Base-by-base conservation (phyloP, 108 stramenopile species). In the Cyclostephanos invisitatus region DNA sequence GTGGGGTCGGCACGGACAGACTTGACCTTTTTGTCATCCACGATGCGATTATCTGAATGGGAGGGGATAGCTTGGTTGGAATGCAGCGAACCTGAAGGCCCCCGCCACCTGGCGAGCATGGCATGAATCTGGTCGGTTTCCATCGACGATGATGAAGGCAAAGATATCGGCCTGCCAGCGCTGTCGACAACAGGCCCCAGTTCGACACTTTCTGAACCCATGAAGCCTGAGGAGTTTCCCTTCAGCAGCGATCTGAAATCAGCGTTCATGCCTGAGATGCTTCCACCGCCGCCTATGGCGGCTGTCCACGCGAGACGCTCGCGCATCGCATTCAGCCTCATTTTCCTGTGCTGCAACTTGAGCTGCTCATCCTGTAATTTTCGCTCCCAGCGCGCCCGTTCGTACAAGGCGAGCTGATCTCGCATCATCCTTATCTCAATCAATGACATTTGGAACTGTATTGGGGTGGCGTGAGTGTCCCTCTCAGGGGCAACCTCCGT, bases 401-500 rank as follows among this genome's bases (percentile, higher is more conserved):
- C 22, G 7, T 29, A 27, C 46, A 48, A 17, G 37, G 11, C 20
- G 5, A 47, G 21, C 17, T 64, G 47, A 27, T 64, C 48, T 64
- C 22, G 63, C 10, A 64, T 48, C 63, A 64, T 64, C 2, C 9
- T 24, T 17, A 48, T 48, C 48, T 64, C 42, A 15, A 63, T 24
- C 7, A 27, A 40, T 2, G 40, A 15, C 62, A 44, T 63, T 21
- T 28, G 42, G 17, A 17, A 28, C 12, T 46, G 44, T 14, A 0
- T 46, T 14, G 15, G 44, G 44, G 2, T 15, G 2, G 44, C 44
- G 44, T 46, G 44, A 14, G 44, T 15, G 44, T 46, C 44, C 12
- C 0, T 46, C 44, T 14, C 44, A 14, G 44, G 12, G 40, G 40
- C 40, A 15, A 0, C 44, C 0, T 15, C 14, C 44, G 15, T 15